A percentile compares a stretch with the other conserved stretches of the same genome.
Conservation (phyloP, 2,329 filamentous ascomycete species). For the Gyromitra esculenta region DNA sequence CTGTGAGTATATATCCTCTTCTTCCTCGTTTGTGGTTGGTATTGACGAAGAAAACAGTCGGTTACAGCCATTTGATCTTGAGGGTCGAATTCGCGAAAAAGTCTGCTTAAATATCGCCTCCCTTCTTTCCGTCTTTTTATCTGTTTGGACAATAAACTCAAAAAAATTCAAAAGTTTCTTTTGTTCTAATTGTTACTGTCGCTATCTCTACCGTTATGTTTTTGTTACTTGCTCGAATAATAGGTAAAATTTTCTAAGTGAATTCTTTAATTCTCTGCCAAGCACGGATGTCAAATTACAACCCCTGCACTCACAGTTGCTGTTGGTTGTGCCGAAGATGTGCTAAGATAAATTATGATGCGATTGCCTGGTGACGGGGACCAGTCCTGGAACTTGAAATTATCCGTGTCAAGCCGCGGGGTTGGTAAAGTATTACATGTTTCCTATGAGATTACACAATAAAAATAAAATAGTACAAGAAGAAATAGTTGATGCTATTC, state of each 20-base stretch:
- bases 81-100: constrained; percentile 87
- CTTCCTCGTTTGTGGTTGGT: not conserved
- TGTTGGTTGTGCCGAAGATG: constrained; percentile 49
- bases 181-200: not conserved
- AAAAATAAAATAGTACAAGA: not conserved
- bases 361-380: constrained; percentile 40
- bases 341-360: constrained; percentile 44
- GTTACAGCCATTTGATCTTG: constrained; percentile 87
- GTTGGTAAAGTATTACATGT: constrained; percentile 36
- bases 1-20: constrained; percentile 65
- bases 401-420: constrained; percentile 28
- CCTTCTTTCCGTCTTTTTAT: constrained; percentile 9
- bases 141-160: constrained; percentile 2
- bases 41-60: constrained; percentile 61
- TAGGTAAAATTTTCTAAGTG: no score
- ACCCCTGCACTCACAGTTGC: constrained; percentile 40
- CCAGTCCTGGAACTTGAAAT: constrained; percentile 31
- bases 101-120: constrained; percentile 58
- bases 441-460: not conserved
- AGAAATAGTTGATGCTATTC: not conserved
- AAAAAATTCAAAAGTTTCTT: constrained; percentile 29
- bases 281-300: constrained; percentile 51
- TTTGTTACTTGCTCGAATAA: no score
- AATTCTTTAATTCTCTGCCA: not conserved
- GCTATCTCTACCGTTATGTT: no score